Percentiles rank a stretch among this genome's conserved stretches.
phyloP scores from a whole-genome alignment of 2,329 filamentous ascomycete genomes.

The Colletotrichum trifolii region DNA sequence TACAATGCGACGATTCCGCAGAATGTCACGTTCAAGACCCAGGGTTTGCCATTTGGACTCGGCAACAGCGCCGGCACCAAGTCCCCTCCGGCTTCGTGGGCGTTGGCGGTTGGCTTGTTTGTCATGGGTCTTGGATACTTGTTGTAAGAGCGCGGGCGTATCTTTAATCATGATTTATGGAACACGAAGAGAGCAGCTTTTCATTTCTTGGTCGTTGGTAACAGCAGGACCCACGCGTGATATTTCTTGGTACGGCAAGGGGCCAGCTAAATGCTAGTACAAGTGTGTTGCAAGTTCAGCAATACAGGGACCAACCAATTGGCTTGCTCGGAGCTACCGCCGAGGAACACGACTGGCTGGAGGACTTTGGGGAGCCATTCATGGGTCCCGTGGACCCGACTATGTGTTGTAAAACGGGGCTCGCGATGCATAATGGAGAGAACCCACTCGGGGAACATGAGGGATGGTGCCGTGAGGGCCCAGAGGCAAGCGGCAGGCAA shows the following conservation, averaged over 20 bases:
- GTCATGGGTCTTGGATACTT: constrained; percentile 39
- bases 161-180: constrained; percentile 2
- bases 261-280: neutral
- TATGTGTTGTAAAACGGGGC: constrained; percentile 35
- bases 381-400: constrained; percentile 11
- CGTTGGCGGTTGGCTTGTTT: constrained; percentile 38
- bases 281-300: no score
- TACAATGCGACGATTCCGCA: constrained; percentile 72
- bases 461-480: no score
- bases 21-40: constrained; percentile 77
- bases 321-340: neutral
- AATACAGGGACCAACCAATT: neutral
- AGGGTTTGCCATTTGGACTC: constrained; percentile 65
- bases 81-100: constrained; percentile 38
- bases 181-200: neutral
- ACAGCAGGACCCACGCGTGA: no score
- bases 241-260: neutral
- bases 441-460: no score
- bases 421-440: no score
- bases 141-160: constrained; percentile 34
- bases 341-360: neutral
- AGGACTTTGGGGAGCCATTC: neutral
- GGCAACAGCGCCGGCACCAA: constrained; percentile 47
- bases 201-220: neutral
- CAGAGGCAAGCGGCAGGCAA: no score